Evolutionary conservation across 345 rosid species (phyloP), one percentile per base, ranked within the genome.

Genomic region (Bruguiera gymnorhiza): DNA sequence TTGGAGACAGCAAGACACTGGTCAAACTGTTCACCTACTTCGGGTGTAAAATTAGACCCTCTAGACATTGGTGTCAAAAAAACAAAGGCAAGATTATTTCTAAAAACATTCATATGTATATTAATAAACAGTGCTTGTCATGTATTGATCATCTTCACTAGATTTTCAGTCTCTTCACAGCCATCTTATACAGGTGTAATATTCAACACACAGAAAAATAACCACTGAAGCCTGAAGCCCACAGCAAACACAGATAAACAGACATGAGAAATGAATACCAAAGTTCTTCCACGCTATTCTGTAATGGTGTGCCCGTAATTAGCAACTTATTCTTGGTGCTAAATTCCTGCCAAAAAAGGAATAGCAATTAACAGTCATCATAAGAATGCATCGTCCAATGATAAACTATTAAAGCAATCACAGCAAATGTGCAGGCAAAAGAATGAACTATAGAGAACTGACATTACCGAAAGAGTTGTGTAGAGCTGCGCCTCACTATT

Each of bases 401-500:
- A 53, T 39, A 59, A 81, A 29, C 59, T 81, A 54, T 72, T 20
- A 27, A 78, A 63, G 65, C 51, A 50, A 29, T 60, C 66, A 19
- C 43, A 39, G 23, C 55, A 61, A 65, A 76, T 18, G 67, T 55
- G 48, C 46, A 64, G 52, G 39, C 10, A 24, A 43, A 27, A 56
- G 48, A 57, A 30, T 56, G 66, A 68, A 53, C 56, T 43, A 71
- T 63, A 58, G 24, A 65, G 62, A 70, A 72, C 36, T 62, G 32
- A 29, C 72, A 60, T 32, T 85, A 96, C 99, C 88, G 48, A 85
- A 66, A 96, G 98, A 34, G 99, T 83, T 11, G 95, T 92, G 79
- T 96, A 96, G 73, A 96, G 81, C 79, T 96, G 99, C 39, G 99
- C 99, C 83, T 96, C 99, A 19, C 98, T 89, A 73, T 96, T 96